Base-by-base conservation (phyloP, 2,329 filamentous ascomycete genomes). In the Diplodia mutila region DNA sequence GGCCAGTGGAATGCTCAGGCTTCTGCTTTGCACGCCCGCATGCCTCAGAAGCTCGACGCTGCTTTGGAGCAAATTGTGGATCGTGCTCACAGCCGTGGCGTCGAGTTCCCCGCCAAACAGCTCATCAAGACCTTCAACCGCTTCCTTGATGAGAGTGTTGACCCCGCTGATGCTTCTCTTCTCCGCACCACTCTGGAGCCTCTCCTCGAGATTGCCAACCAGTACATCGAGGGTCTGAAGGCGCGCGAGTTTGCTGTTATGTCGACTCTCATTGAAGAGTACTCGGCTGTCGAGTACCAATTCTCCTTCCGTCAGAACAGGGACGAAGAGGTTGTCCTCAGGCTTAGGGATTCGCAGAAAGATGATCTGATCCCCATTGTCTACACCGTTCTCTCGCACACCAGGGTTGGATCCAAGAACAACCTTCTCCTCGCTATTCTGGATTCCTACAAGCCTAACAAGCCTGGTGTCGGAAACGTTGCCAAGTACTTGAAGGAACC, bases 1-100 rank as follows among this genome's bases (percentile, higher is more conserved):
- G 93, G 94, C 79, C 93, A 99, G 80, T 99, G 94, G 92, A 93
- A 91, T 70, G 91, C 94, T 6, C 93, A 98, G 77, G 95, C 97
- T 73, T 97, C 95, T 59, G 95, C 95, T 25, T 87, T 99, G n/a
- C 94, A 98, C 80, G 92, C 94, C 7, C 91, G 95, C 74, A 99
- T 98, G 91, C 95, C 95, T 0, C 90, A 94, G 77, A 97, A 94
- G 82, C 89, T 99, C 34, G 94, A 97, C 73, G 80, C 88, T 25
- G 89, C 88, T 71, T 90, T 99, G 72, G 89, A 90, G 14, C 91
- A 95, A 74, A 90, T 96, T 53, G 90, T 98, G 63, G 94, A 98
- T 68, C 90, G 91, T 69, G 89, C 93, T 51, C 91, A 90, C 79
- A 82, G 87, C 67, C 89, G 95, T 55, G 89, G 91, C 69, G 85